Evolutionary conservation across 371 early-diverging fungal species (phyloP), one percentile per base, ranked within the genome.

Genomic region (Phascolomyces articulosus): DNA sequence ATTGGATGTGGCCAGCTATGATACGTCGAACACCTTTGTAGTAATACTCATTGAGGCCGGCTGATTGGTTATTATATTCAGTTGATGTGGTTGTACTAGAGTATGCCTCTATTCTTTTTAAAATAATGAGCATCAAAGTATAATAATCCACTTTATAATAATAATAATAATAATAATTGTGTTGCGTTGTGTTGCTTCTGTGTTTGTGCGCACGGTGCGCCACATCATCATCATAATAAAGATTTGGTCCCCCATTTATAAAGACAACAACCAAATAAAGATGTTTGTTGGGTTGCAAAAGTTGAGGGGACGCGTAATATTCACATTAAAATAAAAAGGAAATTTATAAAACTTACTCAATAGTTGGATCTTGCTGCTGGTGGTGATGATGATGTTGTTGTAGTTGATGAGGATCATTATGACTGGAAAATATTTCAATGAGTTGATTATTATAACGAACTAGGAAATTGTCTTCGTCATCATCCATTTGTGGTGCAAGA

Each of bases 1-100:
- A 51, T 51, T 51, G 51, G 51, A 51, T 51, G 24, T 51, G 51
- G 24, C 51, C 51, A 24, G 51, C 51, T 51, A 51, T 24, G 51
- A 51, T 51, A 51, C 51, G 51, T 51, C 51, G 51, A 24, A 24
- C 24, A n/a, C 51, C 51, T n/a, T 51, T 51, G 51, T 51, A 51
- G 51, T 24, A 24, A 24, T 51, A 24, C 15, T 51, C 51, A 51
- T 10, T 51, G 51, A n/a, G 51, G 3, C 51, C 51, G 51, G 51
- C 51, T 51, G 51, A 51, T 51, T 51, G 51, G 51, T 23, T 51
- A 51, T 44, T 44, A 16, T n/a, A 15, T 7, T 51, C 51, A 51
- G 21, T 51, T 51, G 51, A 51, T 24, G 51, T n/a, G 24, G 3
- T 51, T 51, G 23, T 3, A n/a, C 15, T 24, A 8, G 47, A n/a